Evolutionary conservation across 2,329 filamentous ascomycete genomes (phyloP).

Genomic region (Coniosporium tulheliwenetii): DNA sequence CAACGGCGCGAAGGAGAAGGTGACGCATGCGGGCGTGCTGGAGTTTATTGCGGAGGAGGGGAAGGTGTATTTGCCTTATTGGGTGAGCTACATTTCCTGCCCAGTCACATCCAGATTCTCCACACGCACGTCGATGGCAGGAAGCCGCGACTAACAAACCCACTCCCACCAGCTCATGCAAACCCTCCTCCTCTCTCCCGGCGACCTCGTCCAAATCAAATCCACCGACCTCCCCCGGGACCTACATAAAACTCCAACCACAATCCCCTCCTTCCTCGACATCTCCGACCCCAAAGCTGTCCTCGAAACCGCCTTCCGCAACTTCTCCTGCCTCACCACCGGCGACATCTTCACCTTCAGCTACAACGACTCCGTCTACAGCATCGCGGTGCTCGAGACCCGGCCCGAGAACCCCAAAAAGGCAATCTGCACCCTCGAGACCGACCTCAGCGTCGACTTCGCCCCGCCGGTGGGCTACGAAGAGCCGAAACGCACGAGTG

Average conservation of each 20-base stretch:
- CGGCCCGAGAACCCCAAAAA: constrained; percentile 77
- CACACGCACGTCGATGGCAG: neutral
- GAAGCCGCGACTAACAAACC: neutral
- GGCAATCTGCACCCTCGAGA: constrained; percentile 84
- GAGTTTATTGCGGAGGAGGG: constrained; percentile 98
- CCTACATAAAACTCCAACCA: constrained; percentile 90
- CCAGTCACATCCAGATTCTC: neutral
- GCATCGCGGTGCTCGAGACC: constrained; percentile 84
- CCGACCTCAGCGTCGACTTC: constrained; percentile 92
- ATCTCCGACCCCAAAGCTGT: constrained; percentile 97
- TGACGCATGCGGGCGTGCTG: constrained; percentile 85
- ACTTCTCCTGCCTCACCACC: constrained; percentile 85
- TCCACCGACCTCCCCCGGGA: constrained; percentile 84
- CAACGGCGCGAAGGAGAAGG: constrained; percentile 65
- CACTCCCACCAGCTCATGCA: constrained; percentile 62
- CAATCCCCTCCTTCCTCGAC: constrained; percentile 87
- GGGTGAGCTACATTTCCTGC: constrained; percentile 38
- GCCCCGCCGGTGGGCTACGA: constrained; percentile 88
- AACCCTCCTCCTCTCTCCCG: constrained; percentile 74
- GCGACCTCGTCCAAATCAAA: constrained; percentile 88
- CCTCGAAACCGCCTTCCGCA: constrained; percentile 87
- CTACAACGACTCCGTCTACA: constrained; percentile 90
- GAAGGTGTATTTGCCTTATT: constrained; percentile 87
- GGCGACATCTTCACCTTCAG: constrained; percentile 92
- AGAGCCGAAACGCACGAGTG: constrained; percentile 59